Conservation (phyloP, 2,329 filamentous ascomycete species). For the Epichloe festucae region DNA sequence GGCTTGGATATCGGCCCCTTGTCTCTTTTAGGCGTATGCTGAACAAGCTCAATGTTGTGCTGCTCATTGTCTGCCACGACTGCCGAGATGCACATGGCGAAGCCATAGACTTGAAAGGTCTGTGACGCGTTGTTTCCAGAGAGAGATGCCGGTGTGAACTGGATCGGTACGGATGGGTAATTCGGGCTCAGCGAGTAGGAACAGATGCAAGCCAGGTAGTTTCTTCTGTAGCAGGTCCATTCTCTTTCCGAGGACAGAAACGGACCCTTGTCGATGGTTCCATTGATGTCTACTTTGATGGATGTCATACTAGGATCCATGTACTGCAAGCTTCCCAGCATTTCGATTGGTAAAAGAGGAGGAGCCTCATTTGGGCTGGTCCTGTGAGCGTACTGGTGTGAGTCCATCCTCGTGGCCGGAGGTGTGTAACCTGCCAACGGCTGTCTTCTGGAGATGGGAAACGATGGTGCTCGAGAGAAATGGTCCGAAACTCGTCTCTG, state of each 20-base stretch:
- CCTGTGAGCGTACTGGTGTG: constrained; percentile 23
- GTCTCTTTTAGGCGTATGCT: constrained; percentile 85
- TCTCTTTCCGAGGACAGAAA: constrained; percentile 60
- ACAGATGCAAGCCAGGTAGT: constrained; percentile 80
- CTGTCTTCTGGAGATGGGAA: constrained; percentile 33
- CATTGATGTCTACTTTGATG: constrained; percentile 61
- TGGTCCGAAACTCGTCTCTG: constrained; percentile 34
- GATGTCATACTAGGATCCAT: constrained; percentile 32
- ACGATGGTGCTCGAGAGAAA: constrained; percentile 38
- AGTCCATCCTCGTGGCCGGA: constrained; percentile 37
- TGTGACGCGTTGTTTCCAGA: constrained; percentile 17
- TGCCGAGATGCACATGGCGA: constrained; percentile 76
- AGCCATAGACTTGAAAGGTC: constrained; percentile 54
- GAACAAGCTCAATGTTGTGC: constrained; percentile 71
- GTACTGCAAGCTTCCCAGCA: constrained; percentile 49
- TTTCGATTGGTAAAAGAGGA: constrained; percentile 36
- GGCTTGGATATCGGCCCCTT: constrained; percentile 72
- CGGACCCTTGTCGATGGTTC: constrained; percentile 80
- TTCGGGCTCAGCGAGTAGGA: constrained; percentile 58
- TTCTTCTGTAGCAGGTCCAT: constrained; percentile 86
- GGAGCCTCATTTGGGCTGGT: constrained; percentile 30
- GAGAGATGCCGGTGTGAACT: constrained; percentile 29
- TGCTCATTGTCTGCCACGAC: constrained; percentile 63
- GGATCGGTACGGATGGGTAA: constrained; percentile 31
- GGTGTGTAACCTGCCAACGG: constrained; percentile 32